Evolutionary conservation across 768 basidiomycete genomes (phyloP), one percentile per base, ranked within the genome.

Genomic region (Auriscalpium vulgare): DNA sequence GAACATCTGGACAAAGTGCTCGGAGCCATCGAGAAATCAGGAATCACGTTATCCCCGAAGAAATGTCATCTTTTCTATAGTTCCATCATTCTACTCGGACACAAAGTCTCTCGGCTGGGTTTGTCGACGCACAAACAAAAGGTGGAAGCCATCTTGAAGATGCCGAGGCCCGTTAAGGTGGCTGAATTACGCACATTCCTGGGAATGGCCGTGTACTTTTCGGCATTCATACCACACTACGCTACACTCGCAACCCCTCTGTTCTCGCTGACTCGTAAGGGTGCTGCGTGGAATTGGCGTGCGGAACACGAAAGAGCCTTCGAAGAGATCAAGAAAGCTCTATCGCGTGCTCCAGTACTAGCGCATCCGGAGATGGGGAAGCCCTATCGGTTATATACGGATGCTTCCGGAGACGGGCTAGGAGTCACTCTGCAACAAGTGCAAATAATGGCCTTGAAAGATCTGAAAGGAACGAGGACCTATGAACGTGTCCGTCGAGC

Each of bases 61-160:
- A 75, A 75, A 56, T 74, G 72, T 49, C 68, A 71, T 53, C 58
- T 74, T 9, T 67, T 51, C 0, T 75, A 66, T 53, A 62, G 60
- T 21, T 72, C 70, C 0, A 58, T 75, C 0, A 46, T 71, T 0
- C 59, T 75, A 1, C 60, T 75, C 6, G 74, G 74, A 3, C 74
- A 75, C 40, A 74, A 73, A 50, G 72, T 75, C 0, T 76, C 72
- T 0, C 48, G 64, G 8, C 60, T 74, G 0, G 74, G 73, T 0
- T 52, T 74, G 1, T 72, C 70, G 0, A 74, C 70, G 0, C 68
- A 74, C 55, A 56, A 63, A 49, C 71, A 74, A 52, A 75, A 75
- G 48, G 67, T 74, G 0, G 59, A 67, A 7, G 71, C 72, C 0
- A 73, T 75, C 19, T 4, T 67, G 0, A 58, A 69, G 7, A 55